Percentiles rank a stretch among this genome's conserved stretches.
Evolutionary conservation across 192 early-diverging fungal genomes (phyloP).

Genomic region (Entomortierella parvispora): DNA sequence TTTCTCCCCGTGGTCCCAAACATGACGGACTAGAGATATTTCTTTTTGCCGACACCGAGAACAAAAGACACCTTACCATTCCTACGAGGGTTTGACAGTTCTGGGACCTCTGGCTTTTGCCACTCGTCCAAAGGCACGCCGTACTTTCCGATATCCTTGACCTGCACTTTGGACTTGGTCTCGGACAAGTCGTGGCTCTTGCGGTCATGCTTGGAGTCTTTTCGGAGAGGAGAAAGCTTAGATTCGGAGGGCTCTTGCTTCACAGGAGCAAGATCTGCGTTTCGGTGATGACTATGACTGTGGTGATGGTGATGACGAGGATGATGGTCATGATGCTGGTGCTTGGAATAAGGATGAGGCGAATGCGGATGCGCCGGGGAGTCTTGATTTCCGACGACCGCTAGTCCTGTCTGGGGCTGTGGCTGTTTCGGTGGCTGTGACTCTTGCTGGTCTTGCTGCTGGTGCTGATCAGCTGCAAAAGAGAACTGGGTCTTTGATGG

Average conservation of each 20-base stretch:
- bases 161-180: slow-evolving; percentile 24
- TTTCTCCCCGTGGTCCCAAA: no score
- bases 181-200: slow-evolving; percentile 11
- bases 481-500: background rate
- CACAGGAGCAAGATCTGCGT: slow-evolving; percentile 2
- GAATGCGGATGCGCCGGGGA: slow-evolving; percentile 24
- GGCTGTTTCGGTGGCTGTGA: no score
- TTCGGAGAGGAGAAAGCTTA: slow-evolving; percentile 39
- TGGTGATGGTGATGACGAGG: slow-evolving; percentile 12
- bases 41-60: background rate
- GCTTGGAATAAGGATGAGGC: slow-evolving; percentile 39
- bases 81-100: slow-evolving; percentile 1
- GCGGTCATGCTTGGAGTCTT: slow-evolving; percentile 32
- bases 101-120: slow-evolving; percentile 35
- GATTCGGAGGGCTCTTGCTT: slow-evolving; percentile 36
- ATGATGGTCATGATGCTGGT: slow-evolving; percentile 16
- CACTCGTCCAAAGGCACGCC: slow-evolving; percentile 49
- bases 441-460: background rate
- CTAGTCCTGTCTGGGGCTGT: no score
- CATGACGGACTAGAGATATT: no score
- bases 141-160: slow-evolving; percentile 53
- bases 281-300: slow-evolving; percentile 12
- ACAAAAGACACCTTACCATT: slow-evolving; percentile 12
- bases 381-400: no score
- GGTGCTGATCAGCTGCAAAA: slow-evolving; percentile 3